Evolutionary conservation across 305 asterid species (phyloP).

Genomic region (Striga hermonthica): DNA sequence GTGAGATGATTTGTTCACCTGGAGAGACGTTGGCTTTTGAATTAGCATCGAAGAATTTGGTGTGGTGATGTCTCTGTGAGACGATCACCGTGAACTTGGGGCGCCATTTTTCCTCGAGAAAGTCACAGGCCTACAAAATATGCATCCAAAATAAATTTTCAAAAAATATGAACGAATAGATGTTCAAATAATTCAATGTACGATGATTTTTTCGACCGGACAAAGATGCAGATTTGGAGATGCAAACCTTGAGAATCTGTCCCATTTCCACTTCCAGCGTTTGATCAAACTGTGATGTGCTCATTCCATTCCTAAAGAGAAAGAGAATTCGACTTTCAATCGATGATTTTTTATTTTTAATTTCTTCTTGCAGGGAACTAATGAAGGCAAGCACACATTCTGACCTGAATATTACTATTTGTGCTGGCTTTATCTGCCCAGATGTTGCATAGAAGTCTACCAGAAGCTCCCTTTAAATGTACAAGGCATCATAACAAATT

Average conservation of each 20-base stretch:
- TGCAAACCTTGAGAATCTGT: conserved; percentile 46
- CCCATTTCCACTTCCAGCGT: conserved; percentile 43
- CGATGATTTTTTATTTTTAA: neutral
- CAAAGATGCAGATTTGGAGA: neutral
- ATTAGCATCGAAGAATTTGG: conserved; percentile 43
- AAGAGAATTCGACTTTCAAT: neutral
- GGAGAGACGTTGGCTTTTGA: conserved; percentile 41
- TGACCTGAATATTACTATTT: conserved; percentile 48
- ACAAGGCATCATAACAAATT: conserved; percentile 6
- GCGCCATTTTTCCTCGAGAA: conserved; percentile 50
- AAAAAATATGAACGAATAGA: too few relatives aligned
- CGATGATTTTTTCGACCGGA: too few relatives aligned
- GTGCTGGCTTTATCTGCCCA: conserved; percentile 40
- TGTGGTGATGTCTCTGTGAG: conserved; percentile 57
- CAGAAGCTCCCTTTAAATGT: conserved; percentile 42
- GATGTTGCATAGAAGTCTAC: conserved; percentile 39
- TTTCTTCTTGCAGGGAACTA: neutral
- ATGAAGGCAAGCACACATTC: conserved; percentile 12
- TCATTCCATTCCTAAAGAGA: conserved; percentile 40
- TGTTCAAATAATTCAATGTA: neutral
- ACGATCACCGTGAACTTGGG: conserved; percentile 49
- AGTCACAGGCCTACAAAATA: conserved; percentile 43
- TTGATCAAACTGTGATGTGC: conserved; percentile 42
- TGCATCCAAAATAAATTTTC: neutral
- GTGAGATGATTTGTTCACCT: conserved; percentile 31